Evolutionary conservation across 768 basidiomycete genomes (phyloP).

Genomic region (Kwoniella mangroviensis): DNA sequence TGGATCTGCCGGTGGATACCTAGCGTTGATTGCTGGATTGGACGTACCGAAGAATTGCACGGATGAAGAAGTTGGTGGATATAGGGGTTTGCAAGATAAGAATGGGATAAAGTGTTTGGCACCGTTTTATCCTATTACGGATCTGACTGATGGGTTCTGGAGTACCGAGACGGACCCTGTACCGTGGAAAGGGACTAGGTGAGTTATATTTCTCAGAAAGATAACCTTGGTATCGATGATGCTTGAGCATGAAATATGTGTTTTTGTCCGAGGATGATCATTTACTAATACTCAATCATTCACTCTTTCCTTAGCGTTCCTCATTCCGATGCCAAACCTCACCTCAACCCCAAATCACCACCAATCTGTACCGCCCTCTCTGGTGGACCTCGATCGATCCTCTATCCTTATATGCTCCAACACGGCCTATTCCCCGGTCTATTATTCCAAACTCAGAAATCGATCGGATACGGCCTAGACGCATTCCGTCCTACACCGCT

Average conservation of each 20-base stretch:
- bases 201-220: conserved; percentile 10
- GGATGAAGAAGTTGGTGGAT: conserved; percentile 49
- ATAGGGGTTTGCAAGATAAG: conserved; percentile 32
- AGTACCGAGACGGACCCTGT: conserved; percentile 49
- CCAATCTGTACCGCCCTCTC: conserved; percentile 41
- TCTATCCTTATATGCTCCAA: conserved; percentile 54
- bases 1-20: conserved; percentile 51
- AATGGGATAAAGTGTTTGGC: conserved; percentile 48
- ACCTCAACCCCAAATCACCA: conserved; percentile 41
- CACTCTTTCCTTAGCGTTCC: conserved; percentile 29
- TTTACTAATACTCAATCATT: neutral
- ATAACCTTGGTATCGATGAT: neutral
- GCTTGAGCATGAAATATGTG: too few species aligned
- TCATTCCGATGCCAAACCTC: conserved; percentile 46
- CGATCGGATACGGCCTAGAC: conserved; percentile 41
- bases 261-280: neutral
- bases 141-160: conserved; percentile 51
- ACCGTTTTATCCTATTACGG: conserved; percentile 53
- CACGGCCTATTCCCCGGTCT: conserved; percentile 48
- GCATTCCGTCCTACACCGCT: conserved; percentile 41
- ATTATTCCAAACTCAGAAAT: conserved; percentile 44
- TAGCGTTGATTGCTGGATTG: conserved; percentile 50
- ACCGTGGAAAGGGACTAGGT: conserved; percentile 43
- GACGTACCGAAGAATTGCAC: conserved; percentile 25
- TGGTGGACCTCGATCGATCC: conserved; percentile 47